Conservation (phyloP, 768 basidiomycete species). For the Gymnopilus dilepis region DNA sequence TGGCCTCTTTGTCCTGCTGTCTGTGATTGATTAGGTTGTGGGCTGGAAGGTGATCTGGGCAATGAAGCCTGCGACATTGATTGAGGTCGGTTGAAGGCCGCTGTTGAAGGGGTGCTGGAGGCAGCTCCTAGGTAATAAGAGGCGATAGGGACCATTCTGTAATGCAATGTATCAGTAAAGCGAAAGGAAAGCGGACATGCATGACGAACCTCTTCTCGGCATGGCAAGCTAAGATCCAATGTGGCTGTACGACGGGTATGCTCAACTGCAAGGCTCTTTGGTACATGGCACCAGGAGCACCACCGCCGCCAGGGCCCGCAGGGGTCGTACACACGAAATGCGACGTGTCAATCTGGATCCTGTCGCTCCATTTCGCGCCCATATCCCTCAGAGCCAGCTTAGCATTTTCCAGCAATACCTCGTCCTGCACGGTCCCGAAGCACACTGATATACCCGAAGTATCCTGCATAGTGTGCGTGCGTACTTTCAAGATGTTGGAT, state of each 20-base stretch:
- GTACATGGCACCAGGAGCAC: conserved; percentile 84
- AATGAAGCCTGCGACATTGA: conserved; percentile 78
- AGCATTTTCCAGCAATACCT: conserved; percentile 75
- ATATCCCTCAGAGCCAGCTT: conserved; percentile 84
- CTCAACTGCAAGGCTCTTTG: conserved; percentile 94
- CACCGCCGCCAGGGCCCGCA: conserved; percentile 61
- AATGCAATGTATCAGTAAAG: not conserved
- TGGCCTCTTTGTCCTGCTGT: conserved; percentile 25
- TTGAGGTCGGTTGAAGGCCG: conserved; percentile 61
- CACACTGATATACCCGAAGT: conserved; percentile 95
- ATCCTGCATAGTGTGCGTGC: conserved; percentile 94
- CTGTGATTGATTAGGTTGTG: conserved; percentile 32
- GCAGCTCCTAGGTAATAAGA: conserved; percentile 79
- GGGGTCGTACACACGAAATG: conserved; percentile 98
- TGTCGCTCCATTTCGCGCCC: conserved; percentile 89
- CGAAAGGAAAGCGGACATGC: not conserved
- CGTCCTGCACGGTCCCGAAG: conserved; percentile 89
- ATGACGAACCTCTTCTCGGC: conserved; percentile 75
- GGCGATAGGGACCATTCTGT: conserved; percentile 87
- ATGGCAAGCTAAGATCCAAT: conserved; percentile 92
- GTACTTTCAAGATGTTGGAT: conserved; percentile 81
- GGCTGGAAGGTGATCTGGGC: conserved; percentile 46
- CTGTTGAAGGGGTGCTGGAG: conserved; percentile 47
- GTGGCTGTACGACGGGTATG: conserved; percentile 93
- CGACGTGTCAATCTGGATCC: conserved; percentile 96